Percentiles rank a stretch among this genome's conserved stretches.
Evolutionary conservation across 331 rosid genomes (phyloP).

Genomic region (Malus hybrid): DNA sequence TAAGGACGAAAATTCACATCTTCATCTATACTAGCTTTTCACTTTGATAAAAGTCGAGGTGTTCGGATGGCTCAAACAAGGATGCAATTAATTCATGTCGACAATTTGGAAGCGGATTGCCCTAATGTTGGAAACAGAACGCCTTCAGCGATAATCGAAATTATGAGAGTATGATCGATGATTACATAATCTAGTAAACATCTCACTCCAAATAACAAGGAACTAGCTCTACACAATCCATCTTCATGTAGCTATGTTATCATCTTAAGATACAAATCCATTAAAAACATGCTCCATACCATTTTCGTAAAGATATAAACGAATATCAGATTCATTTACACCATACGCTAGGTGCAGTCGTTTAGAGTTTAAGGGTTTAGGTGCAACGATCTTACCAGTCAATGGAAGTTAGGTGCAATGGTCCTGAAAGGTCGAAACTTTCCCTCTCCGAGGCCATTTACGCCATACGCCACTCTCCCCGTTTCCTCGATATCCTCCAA

Average conservation of each 20-base stretch:
- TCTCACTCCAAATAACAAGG: not conserved
- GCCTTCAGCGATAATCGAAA: too few relatives aligned
- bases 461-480: not conserved
- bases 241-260: too few relatives aligned
- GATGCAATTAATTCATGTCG: not conserved
- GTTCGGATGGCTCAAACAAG: not conserved
- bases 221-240: not conserved
- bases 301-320: not conserved
- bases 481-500: slow-evolving; percentile 15
- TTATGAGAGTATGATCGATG: not conserved
- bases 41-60: not conserved
- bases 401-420: slow-evolving; percentile 57
- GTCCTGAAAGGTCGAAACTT: slow-evolving; percentile 66
- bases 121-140: too few relatives aligned
- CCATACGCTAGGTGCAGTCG: too few relatives aligned
- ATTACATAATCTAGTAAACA: not conserved
- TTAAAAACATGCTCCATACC: not conserved
- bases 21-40: not conserved
- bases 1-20: not conserved
- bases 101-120: not conserved
- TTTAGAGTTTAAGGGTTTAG: not conserved
- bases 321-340: too few relatives aligned
- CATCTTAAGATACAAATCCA: too few relatives aligned
- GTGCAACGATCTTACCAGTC: slow-evolving; percentile 51
- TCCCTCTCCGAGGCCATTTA: slow-evolving; percentile 69